Percentiles rank a stretch among this genome's conserved stretches.
phyloP scores from a whole-genome alignment of 1,284 basidiomycete genomes.

The Gomphus bonarii region DNA sequence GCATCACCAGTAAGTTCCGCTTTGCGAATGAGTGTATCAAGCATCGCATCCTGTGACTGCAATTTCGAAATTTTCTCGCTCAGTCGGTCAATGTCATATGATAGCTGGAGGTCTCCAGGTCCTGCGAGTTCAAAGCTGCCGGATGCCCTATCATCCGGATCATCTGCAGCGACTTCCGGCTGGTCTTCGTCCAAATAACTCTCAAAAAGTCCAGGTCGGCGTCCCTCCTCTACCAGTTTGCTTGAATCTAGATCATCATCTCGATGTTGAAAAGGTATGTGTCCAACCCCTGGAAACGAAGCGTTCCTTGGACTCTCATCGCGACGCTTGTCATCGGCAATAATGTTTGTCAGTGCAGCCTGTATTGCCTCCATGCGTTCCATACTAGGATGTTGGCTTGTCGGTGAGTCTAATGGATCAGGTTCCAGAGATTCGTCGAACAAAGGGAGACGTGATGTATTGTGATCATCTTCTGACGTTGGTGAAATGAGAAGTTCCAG shows the following conservation, averaged over 20 bases:
- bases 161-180: slow-evolving; percentile 14
- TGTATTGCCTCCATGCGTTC: slow-evolving; percentile 84
- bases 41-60: slow-evolving; percentile 70
- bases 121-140: slow-evolving; percentile 61
- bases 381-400: slow-evolving; percentile 3
- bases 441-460: slow-evolving; percentile 59
- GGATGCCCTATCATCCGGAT: slow-evolving; percentile 8
- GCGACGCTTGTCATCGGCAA: slow-evolving; percentile 64
- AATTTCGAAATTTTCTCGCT: slow-evolving; percentile 67
- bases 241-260: neutral
- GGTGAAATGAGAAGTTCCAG: slow-evolving; percentile 75
- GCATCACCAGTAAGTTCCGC: slow-evolving; percentile 89
- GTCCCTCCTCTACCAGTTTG: neutral
- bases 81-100: slow-evolving; percentile 71
- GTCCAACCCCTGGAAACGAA: slow-evolving; percentile 1
- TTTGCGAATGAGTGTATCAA: slow-evolving; percentile 83
- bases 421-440: slow-evolving; percentile 65
- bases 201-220: slow-evolving; percentile 2
- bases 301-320: neutral
- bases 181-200: slow-evolving; percentile 15
- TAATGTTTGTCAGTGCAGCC: slow-evolving; percentile 88
- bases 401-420: neutral
- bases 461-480: slow-evolving; percentile 34
- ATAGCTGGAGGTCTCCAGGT: slow-evolving; percentile 80
- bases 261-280: neutral